Evolutionary conservation across 2,329 filamentous ascomycete species (phyloP).

Genomic region (Microthyrium microscopicum): DNA sequence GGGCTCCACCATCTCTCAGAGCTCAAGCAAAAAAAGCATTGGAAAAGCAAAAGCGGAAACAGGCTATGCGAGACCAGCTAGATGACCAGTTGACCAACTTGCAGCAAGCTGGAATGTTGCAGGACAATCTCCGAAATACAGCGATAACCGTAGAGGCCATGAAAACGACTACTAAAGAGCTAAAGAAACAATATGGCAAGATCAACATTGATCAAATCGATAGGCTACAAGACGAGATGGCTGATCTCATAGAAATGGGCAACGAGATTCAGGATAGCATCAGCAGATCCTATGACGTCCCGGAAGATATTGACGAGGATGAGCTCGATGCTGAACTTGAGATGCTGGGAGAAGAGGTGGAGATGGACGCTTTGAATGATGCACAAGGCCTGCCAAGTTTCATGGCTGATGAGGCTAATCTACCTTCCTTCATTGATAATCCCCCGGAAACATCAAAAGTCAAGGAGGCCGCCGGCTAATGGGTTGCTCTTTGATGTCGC

Average conservation of each 20-base stretch:
- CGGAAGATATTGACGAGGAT: slow-evolving; percentile 91
- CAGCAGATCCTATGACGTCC: slow-evolving; percentile 78
- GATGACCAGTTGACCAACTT: slow-evolving; percentile 96
- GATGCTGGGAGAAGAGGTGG: slow-evolving; percentile 81
- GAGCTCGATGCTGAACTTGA: slow-evolving; percentile 94
- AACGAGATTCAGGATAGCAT: slow-evolving; percentile 98
- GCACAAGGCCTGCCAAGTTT: slow-evolving; percentile 60
- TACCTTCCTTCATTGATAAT: slow-evolving; percentile 82
- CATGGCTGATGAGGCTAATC: slow-evolving; percentile 66
- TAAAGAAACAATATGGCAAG: slow-evolving; percentile 90
- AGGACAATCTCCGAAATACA: slow-evolving; percentile 94
- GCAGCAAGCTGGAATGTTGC: slow-evolving; percentile 97
- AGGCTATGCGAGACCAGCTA: slow-evolving; percentile 82
- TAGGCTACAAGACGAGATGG: slow-evolving; percentile 96
- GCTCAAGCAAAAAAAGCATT: slow-evolving; percentile 91
- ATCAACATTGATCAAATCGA: slow-evolving; percentile 97
- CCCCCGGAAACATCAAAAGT: slow-evolving; percentile 61
- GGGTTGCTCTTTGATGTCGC: background rate
- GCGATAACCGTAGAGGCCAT: slow-evolving; percentile 97
- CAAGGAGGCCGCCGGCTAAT: slow-evolving; percentile 56
- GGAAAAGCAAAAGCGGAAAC: slow-evolving; percentile 86
- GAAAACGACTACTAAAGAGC: slow-evolving; percentile 87
- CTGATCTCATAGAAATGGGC: slow-evolving; percentile 88
- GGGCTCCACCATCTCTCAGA: slow-evolving; percentile 82
- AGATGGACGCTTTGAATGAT: slow-evolving; percentile 54